Conservation (phyloP, 345 rosid species). For the Ricinus communis region DNA sequence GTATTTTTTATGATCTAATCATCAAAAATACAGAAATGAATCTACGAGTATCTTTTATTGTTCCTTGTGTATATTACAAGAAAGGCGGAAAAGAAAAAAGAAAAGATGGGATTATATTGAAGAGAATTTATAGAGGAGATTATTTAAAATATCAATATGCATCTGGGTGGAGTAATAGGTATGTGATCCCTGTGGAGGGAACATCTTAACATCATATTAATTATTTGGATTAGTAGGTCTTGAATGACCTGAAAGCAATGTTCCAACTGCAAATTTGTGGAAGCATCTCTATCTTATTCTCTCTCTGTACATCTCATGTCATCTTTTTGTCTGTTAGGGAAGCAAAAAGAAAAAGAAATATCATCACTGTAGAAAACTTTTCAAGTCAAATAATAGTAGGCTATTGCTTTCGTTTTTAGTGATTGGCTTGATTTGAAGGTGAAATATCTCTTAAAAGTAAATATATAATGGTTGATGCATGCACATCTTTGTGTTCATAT, state of each 20-base stretch:
- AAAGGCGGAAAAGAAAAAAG: not conserved
- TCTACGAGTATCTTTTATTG: not conserved
- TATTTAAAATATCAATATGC: constrained; percentile 1
- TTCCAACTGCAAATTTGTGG: constrained; percentile 14
- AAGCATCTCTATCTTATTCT: too few species aligned
- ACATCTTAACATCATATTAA: not conserved
- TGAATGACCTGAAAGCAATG: constrained; percentile 25
- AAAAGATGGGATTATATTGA: not conserved
- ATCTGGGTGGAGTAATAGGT: not conserved
- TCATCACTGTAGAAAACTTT: too few species aligned
- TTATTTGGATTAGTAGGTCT: not conserved
- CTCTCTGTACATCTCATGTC: too few species aligned
- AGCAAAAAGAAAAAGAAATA: too few species aligned
- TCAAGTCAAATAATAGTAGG: too few species aligned
- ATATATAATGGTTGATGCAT: too few species aligned
- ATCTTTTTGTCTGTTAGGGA: too few species aligned
- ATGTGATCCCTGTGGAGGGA: constrained; percentile 19
- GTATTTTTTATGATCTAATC: not conserved
- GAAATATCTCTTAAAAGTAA: too few species aligned
- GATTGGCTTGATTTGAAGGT: too few species aligned
- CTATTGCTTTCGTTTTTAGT: too few species aligned
- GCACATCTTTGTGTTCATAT: too few species aligned
- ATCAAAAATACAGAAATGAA: not conserved
- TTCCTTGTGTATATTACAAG: not conserved
- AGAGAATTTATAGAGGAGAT: not conserved